Base-by-base conservation (phyloP, 2,329 filamentous ascomycete species). In the Dactylonectria estremocensis region DNA sequence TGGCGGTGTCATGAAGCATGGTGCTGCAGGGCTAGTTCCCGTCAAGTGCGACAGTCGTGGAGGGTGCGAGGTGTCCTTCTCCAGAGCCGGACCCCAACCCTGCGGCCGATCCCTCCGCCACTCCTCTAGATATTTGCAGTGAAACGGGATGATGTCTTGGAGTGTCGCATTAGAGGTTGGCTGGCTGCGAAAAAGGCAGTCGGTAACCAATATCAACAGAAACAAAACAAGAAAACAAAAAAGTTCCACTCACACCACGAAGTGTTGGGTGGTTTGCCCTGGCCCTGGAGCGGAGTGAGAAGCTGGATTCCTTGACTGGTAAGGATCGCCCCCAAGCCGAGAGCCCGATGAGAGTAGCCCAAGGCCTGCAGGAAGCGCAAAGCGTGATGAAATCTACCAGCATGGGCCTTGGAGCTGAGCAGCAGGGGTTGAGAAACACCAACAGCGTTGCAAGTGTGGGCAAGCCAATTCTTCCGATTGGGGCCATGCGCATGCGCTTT, bases 391-490 rank as follows among this genome's bases (percentile, higher is more conserved):
- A 67, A 71, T 69, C 57, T 71, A 62, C 69, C 61, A 60, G 72
- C 68, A 76, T 74, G 55, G 72, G 66, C 72, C 71, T 67, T 68
- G 72, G 48, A 67, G 67, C 52, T 64, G 56, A 50, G 62, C 53
- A 35, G 35, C 56, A 61, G 61, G 67, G 68, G 49, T 52, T 49
- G 61, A 24, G 50, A 69, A 53, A 67, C 55, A 46, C 54, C 68
- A 64, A 60, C 56, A 71, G 64, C 64, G 59, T 58, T 64, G 64
- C 65, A 67, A 68, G 72, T 71, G 69, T 72, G 62, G 66, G 69
- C 48, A 64, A 71, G 69, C 64, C 69, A 72, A 75, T 75, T 76
- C 72, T 77, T 78, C 77, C 77, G 77, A 78, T 77, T 77, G 75
- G 77, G 66, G 69, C 69, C 64, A 63, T 66, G 65, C 53, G 45